Evolutionary conservation across 306 rosid species (phyloP).

Genomic region (Cicer judaicum): DNA sequence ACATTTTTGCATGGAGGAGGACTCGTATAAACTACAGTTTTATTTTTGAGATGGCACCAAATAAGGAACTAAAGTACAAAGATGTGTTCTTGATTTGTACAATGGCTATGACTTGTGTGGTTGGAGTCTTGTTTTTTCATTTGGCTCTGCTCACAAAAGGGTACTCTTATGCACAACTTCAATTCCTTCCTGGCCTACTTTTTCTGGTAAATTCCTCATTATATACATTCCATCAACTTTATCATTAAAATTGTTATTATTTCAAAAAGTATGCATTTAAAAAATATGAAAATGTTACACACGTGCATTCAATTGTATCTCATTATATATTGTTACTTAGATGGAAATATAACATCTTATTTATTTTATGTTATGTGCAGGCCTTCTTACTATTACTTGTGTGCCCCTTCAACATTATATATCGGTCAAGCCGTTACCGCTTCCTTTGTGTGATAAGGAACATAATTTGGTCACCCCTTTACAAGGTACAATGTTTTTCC

Average conservation of each 20-base stretch:
- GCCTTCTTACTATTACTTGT: constrained; percentile 64
- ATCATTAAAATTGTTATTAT: no score
- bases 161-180: constrained; percentile 72
- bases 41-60: constrained; percentile 79
- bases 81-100: constrained; percentile 88
- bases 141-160: constrained; percentile 77
- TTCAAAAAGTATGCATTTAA: neutral
- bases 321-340: neutral
- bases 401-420: constrained; percentile 82
- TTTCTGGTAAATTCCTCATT: constrained; percentile 62
- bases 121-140: constrained; percentile 87
- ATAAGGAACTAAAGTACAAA: constrained; percentile 83
- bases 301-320: neutral
- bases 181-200: constrained; percentile 83
- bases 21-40: constrained; percentile 86
- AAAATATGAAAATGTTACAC: neutral
- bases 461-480: constrained; percentile 87
- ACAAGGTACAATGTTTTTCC: constrained; percentile 67
- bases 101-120: constrained; percentile 72
- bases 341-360: neutral
- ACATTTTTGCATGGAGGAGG: constrained; percentile 89
- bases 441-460: constrained; percentile 86
- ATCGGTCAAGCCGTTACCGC: constrained; percentile 78
- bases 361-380: constrained; percentile 53
- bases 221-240: neutral